Evolutionary conservation across 192 early-diverging fungal genomes (phyloP).

Genomic region (Entomortierella beljakovae): DNA sequence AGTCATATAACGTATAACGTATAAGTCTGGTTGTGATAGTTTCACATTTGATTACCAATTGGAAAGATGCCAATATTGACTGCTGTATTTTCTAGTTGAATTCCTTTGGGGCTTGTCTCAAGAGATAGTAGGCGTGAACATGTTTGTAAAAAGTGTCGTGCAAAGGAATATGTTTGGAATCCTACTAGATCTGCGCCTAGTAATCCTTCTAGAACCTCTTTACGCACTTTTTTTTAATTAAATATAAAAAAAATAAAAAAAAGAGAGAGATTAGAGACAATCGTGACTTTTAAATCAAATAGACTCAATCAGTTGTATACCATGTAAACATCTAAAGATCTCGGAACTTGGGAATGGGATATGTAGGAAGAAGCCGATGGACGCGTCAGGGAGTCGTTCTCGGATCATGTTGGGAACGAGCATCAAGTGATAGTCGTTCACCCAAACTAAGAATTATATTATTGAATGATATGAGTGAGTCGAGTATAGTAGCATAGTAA

Average conservation of each 20-base stretch:
- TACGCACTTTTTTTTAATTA: constrained; percentile 62
- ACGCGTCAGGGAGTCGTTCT: constrained; percentile 83
- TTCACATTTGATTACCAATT: constrained; percentile 76
- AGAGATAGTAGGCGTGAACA: constrained; percentile 90
- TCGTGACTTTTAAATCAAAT: too few species aligned
- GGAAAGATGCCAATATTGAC: constrained; percentile 94
- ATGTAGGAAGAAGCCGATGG: constrained; percentile 96
- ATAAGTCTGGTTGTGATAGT: too few species aligned
- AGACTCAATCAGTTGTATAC: too few species aligned
- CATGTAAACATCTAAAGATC: constrained; percentile 91
- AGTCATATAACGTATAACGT: too few species aligned
- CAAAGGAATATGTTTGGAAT: constrained; percentile 95
- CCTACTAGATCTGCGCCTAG: constrained; percentile 91
- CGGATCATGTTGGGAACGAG: constrained; percentile 91
- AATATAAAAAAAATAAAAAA: too few species aligned
- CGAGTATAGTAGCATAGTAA: neutral
- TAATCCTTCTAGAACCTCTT: constrained; percentile 88
- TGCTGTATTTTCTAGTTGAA: constrained; percentile 83
- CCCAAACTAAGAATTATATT: constrained; percentile 74
- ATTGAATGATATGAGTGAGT: neutral
- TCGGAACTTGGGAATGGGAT: constrained; percentile 97
- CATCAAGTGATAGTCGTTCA: constrained; percentile 99
- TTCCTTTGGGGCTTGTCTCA: constrained; percentile 87
- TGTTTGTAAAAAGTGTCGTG: constrained; percentile 89
- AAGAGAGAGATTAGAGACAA: neutral